A percentile compares a stretch with the other conserved stretches of the same genome.
Conservation (phyloP, 164 flowering plant genomes). For the Hamamelis virginiana region DNA sequence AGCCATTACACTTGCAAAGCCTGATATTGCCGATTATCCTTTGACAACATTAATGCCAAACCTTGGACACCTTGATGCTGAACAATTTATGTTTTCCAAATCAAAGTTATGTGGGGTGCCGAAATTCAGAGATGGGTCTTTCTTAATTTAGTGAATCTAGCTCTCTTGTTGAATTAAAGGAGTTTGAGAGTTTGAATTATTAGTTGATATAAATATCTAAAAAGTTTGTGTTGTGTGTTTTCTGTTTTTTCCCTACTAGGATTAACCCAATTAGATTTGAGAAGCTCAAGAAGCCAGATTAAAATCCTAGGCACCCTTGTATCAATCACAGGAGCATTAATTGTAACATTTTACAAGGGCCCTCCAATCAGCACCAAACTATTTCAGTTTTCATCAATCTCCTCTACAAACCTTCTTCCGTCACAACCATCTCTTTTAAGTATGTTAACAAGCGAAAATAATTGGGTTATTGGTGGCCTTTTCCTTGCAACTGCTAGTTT, state of each 20-base stretch:
- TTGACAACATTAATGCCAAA: no score
- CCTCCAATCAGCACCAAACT: constrained; percentile 21
- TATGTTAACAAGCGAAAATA: constrained; percentile 9
- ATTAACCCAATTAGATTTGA: constrained; percentile 42
- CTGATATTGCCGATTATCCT: no score
- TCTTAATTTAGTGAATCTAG: no score
- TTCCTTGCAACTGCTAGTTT: constrained; percentile 26
- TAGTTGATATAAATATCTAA: no score
- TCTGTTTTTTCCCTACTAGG: constrained; percentile 29
- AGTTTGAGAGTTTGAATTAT: no score
- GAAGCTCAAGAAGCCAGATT: constrained; percentile 32
- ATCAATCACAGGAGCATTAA: constrained; percentile 46
- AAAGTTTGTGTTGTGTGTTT: no score
- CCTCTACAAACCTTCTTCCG: neutral
- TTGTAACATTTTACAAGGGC: constrained; percentile 53
- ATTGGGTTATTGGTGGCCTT: constrained; percentile 55
- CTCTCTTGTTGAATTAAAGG: no score
- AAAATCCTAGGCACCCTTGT: constrained; percentile 45
- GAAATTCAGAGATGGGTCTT: no score
- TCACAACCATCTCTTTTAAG: constrained; percentile 9
- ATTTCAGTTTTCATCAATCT: constrained; percentile 1
- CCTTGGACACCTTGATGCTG: no score
- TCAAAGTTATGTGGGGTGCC: no score
- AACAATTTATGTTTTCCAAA: no score
- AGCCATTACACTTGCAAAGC: no score